Base-by-base conservation (phyloP, 257 asterid genomes). In the Gentiana macrophylla region DNA sequence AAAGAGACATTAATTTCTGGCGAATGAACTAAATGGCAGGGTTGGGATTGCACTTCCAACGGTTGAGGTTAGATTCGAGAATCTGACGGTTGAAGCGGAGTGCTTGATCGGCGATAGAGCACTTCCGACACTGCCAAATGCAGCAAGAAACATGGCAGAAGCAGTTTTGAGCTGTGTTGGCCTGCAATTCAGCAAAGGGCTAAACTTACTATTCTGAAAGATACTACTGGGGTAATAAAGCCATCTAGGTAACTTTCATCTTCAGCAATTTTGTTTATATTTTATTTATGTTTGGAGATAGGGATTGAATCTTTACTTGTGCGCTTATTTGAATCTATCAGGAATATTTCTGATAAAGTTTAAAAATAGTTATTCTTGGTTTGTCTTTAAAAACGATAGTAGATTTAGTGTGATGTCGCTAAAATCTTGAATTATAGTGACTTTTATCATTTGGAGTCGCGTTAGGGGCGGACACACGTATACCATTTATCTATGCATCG, bases 91-190 rank as follows among this genome's bases (percentile, higher is more conserved):
- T 6, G 83, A 73, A 52, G 86, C 78, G 2, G 75, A 81, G 58
- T 70, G 89, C 52, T 50, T 73, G 34, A 46, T 77, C 2, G 81
- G 89, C 4, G 77, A 74, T 47, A 79, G 86, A 65, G 83, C 84
- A 55, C 81, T 76, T 43, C 89, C 89, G 0, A 73, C 86, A n/a
- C 66, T 79, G 57, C 77, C 83, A 48, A 81, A 79, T 6, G 73
- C 80, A 1, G 72, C 70, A 1, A 61, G 79, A 35, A 81, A 76
- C 62, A 52, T 67, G 15, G 74, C 62, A 5, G 83, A 76, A 62
- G 63, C 69, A 8, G 76, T 62, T 49, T 54, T 74, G 59, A 59
- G 77, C 59, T 74, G 69, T 62, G 45, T 80, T 5, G 79, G 84
- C 4, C 12, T 80, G 37, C 62, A 60, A 38, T 65, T 74, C 64